A percentile compares a stretch with the other conserved stretches of the same genome.
Evolutionary conservation across 345 rosid genomes (phyloP).

Genomic region (Populus ilicifolia): DNA sequence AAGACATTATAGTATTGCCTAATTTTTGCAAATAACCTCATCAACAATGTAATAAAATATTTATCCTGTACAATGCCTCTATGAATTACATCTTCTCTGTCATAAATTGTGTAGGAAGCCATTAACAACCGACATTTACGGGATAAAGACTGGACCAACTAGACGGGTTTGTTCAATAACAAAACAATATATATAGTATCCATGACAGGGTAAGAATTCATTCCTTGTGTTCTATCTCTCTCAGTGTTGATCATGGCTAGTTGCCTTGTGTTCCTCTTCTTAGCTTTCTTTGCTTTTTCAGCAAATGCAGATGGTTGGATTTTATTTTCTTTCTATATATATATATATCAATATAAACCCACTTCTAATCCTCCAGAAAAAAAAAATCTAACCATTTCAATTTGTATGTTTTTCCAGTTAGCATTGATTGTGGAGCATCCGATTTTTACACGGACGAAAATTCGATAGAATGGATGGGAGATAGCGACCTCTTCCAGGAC

Average conservation of each 20-base stretch:
- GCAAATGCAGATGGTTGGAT: conserved; percentile 22
- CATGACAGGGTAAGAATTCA: not conserved
- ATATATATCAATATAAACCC: not conserved
- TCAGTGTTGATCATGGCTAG: conserved; percentile 8
- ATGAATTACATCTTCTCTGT: too few relatives aligned
- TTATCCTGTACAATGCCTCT: too few relatives aligned
- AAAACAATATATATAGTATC: too few relatives aligned
- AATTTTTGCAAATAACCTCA: too few relatives aligned
- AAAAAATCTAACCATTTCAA: too few relatives aligned
- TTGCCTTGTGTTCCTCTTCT: conserved; percentile 10
- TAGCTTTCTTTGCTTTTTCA: conserved; percentile 16
- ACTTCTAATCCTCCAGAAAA: not conserved
- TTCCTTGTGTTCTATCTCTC: not conserved
- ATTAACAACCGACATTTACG: too few relatives aligned
- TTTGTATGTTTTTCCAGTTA: not conserved
- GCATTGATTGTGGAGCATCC: conserved; percentile 19
- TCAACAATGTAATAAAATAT: too few relatives aligned
- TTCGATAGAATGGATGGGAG: conserved; percentile 17
- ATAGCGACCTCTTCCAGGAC: conserved; percentile 1
- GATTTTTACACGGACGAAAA: conserved; percentile 5
- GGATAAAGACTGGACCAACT: too few relatives aligned
- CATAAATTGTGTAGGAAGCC: too few relatives aligned
- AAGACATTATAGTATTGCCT: too few relatives aligned
- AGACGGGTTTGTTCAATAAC: too few relatives aligned
- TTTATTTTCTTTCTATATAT: not conserved